Evolutionary conservation across 2,329 filamentous ascomycete genomes (phyloP).

Genomic region (Aspergillus neoniger): DNA sequence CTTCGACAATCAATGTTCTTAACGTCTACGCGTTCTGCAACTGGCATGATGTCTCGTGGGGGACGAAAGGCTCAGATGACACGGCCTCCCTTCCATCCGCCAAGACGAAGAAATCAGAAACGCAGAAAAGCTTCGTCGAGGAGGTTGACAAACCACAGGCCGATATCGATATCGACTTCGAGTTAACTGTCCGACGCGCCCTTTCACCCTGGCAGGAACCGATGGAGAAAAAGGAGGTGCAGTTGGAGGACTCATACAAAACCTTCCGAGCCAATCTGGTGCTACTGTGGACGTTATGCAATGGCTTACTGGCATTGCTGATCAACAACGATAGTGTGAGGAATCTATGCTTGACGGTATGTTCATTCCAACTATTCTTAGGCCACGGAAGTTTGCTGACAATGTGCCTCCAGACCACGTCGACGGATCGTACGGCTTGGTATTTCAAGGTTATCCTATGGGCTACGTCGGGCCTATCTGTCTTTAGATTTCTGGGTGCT

Average conservation of each 20-base stretch:
- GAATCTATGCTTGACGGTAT: conserved; percentile 81
- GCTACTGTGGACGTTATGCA: conserved; percentile 94
- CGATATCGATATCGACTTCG: conserved; percentile 97
- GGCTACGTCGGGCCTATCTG: conserved; percentile 77
- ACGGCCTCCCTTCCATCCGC: conserved; percentile 89
- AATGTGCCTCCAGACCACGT: conserved; percentile 54
- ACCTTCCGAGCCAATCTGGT: conserved; percentile 97
- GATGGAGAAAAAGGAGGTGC: conserved; percentile 77
- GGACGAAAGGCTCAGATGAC: conserved; percentile 98
- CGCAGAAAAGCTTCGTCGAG: conserved; percentile 79
- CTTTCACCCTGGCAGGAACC: conserved; percentile 77
- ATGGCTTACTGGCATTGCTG: conserved; percentile 77
- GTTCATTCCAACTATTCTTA: conserved; percentile 44
- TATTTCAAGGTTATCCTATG: conserved; percentile 95
- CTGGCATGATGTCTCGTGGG: conserved; percentile 99
- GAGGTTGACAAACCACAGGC: conserved; percentile 96
- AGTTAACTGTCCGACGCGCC: conserved; percentile 91
- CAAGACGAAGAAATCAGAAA: conserved; percentile 74
- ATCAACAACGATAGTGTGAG: conserved; percentile 88
- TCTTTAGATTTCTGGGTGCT: conserved; percentile 90
- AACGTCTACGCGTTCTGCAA: conserved; percentile 99
- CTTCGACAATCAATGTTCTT: conserved; percentile 97
- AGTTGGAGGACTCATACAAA: conserved; percentile 97
- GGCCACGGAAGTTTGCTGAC: background rate
- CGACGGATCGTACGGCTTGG: conserved; percentile 74